Base-by-base conservation (phyloP, 257 asterid species). In the Haberlea rhodopensis region DNA sequence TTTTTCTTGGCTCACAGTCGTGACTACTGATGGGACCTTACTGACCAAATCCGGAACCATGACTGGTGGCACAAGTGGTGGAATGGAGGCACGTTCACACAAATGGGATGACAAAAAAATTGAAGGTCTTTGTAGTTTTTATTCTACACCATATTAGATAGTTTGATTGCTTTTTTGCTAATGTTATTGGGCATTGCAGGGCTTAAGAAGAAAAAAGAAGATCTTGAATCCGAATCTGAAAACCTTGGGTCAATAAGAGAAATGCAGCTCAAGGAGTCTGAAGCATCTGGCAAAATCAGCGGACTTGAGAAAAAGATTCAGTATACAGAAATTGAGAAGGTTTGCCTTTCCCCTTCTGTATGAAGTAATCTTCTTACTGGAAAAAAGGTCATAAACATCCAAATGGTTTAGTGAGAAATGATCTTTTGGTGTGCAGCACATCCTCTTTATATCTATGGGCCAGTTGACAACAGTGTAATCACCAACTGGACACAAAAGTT, bases 61-160 rank as follows among this genome's bases (percentile, higher is more conserved):
- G 99, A 94, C 99, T 71, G 99, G 99, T 65, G 99, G 99, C 72
- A 83, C 97, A 60, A 94, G 97, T 73, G 95, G 96, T 19, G 96
- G 99, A 57, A 94, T 90, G 94, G 97, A 94, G 80, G 97, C 96
- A 45, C 97, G 99, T 48, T 90, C 97, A 16, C 95, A 87, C 78
- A 94, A 94, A 78, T 94, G 99, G 97, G 96, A 90, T 78, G 99
- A 94, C 83, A 90, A 87, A 71, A 86, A 80, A 77, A 80, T 94
- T 73, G 96, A 90, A 68, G 91, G 99, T 94, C 59, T 48, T 79
- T 69, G 53, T 37, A 51, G 68, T 78, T 61, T 43, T 16, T 29
- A 23, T 68, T 72, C 27, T 22, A 52, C 22, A 20, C 67, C 28
- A 16, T 70, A 5, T 63, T 34, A 27, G 55, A 43, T 67, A 27